These are phyloP conservation scores for Lachancea sp. DNA, from an alignment of 805 yeast species.

Conservation along the genomic window DNA sequence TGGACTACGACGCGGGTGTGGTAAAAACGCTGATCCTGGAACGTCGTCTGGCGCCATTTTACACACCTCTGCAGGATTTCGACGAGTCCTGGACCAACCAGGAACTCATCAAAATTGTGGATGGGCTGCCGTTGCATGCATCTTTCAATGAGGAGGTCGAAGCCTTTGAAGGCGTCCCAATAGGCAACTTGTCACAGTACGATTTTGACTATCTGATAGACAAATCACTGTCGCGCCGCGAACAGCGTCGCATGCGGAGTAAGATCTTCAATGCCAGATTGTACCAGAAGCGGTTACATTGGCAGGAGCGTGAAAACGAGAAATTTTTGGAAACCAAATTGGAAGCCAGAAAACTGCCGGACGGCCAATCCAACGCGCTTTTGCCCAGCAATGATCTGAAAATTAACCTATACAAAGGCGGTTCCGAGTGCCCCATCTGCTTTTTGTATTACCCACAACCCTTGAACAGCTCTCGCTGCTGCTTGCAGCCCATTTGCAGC, in stretches of 20 bases:
- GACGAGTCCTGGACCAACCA: slow-evolving; percentile 65
- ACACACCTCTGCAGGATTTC: slow-evolving; percentile 78
- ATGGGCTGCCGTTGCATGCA: slow-evolving; percentile 52
- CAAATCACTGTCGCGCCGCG: slow-evolving; percentile 25
- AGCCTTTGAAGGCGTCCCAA: slow-evolving; percentile 32
- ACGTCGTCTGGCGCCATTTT: slow-evolving; percentile 82
- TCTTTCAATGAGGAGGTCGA: slow-evolving; percentile 36
- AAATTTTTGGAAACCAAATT: slow-evolving; percentile 50
- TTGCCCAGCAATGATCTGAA: slow-evolving; percentile 38
- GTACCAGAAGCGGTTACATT: slow-evolving; percentile 38
- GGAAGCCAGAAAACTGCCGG: slow-evolving; percentile 35
- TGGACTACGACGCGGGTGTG: slow-evolving; percentile 65
- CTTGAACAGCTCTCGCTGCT: slow-evolving; percentile 77
- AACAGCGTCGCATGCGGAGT: slow-evolving; percentile 26
- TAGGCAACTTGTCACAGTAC: slow-evolving; percentile 23
- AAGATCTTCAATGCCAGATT: slow-evolving; percentile 32
- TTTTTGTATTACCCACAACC: slow-evolving; percentile 77
- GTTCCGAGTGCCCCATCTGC: slow-evolving; percentile 90
- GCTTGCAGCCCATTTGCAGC: slow-evolving; percentile 88
- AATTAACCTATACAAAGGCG: slow-evolving; percentile 55
- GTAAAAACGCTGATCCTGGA: slow-evolving; percentile 67
- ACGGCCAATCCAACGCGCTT: slow-evolving; percentile 39
- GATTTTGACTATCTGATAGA: slow-evolving; percentile 31
- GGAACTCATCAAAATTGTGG: slow-evolving; percentile 50
- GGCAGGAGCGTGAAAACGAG: slow-evolving; percentile 54